Evolutionary conservation across 768 basidiomycete genomes (phyloP).

Genomic region (Rhodotorula babjevae): DNA sequence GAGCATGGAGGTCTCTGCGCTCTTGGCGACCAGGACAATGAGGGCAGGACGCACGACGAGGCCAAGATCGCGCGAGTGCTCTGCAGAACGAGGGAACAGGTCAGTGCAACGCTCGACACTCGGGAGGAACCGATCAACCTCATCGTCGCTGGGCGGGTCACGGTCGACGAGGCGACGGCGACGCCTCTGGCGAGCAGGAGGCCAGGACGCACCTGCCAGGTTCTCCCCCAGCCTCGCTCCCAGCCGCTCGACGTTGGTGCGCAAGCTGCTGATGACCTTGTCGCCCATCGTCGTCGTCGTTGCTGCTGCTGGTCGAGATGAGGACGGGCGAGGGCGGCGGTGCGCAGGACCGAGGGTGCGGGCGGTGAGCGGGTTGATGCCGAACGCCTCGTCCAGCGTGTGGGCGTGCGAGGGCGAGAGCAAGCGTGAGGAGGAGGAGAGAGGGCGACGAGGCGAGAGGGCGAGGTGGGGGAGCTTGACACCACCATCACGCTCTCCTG

Average conservation of each 20-base stretch:
- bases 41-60: conserved; percentile 16
- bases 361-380: not conserved
- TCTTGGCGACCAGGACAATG: too few relatives aligned
- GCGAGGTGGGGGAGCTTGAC: too few relatives aligned
- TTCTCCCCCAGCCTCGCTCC: conserved; percentile 36
- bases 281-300: conserved; percentile 19
- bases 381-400: conserved; percentile 11
- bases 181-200: too few relatives aligned
- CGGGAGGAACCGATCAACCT: too few relatives aligned
- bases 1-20: not conserved
- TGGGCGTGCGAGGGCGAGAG: not conserved
- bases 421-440: not conserved
- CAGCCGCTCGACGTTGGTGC: conserved; percentile 29
- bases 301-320: too few relatives aligned
- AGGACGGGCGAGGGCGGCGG: too few relatives aligned
- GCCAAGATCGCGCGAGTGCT: conserved; percentile 38
- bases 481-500: too few relatives aligned
- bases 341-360: not conserved
- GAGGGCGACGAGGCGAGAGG: not conserved
- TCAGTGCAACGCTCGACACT: not conserved
- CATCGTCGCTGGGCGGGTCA: too few relatives aligned
- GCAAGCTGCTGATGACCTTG: conserved; percentile 17
- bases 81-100: not conserved
- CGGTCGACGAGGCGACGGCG: not conserved
- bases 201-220: conserved; percentile 13